These are phyloP conservation scores for Novakomyces olei DNA, from an alignment of 805 yeast species.

Conservation along the genomic window DNA sequence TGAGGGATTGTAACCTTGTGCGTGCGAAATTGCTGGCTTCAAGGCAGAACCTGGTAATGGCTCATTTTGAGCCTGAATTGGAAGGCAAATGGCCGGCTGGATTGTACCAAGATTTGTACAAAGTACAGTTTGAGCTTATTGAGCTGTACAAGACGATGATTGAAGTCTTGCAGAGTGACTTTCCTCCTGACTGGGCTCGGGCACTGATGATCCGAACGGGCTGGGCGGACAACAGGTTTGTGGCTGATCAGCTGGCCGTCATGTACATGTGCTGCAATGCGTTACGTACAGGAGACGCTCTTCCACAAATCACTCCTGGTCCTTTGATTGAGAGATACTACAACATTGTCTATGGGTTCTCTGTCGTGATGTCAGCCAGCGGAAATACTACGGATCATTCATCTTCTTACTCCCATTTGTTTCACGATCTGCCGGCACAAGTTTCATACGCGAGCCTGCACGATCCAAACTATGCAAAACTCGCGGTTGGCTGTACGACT, in stretches of 20 bases:
- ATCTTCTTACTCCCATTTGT: neutral
- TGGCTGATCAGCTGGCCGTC: slow-evolving; percentile 14
- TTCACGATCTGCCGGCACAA: neutral
- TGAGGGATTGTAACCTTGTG: too few relatives aligned
- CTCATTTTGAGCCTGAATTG: slow-evolving; percentile 17
- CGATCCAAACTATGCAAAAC: neutral
- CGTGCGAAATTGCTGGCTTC: neutral
- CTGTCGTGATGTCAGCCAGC: neutral
- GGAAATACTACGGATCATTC: slow-evolving; percentile 1
- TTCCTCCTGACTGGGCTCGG: slow-evolving; percentile 10
- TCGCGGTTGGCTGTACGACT: slow-evolving; percentile 4
- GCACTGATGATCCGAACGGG: slow-evolving; percentile 12
- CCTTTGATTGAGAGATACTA: slow-evolving; percentile 5
- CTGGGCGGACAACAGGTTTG: slow-evolving; percentile 13
- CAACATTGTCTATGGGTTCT: neutral
- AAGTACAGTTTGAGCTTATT: slow-evolving; percentile 12
- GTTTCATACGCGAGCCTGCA: neutral
- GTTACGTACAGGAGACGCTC: slow-evolving; percentile 12
- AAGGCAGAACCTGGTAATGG: slow-evolving; percentile 4
- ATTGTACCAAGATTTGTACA: slow-evolving; percentile 13
- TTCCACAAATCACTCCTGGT: slow-evolving; percentile 16
- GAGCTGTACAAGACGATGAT: slow-evolving; percentile 13
- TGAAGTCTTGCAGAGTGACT: slow-evolving; percentile 12
- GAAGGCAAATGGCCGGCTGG: slow-evolving; percentile 16
- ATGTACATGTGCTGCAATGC: slow-evolving; percentile 16